Evolutionary conservation across 1,284 basidiomycete species (phyloP), one percentile per base, ranked within the genome.

Genomic region (Apiotrichum akiyoshidainum): DNA sequence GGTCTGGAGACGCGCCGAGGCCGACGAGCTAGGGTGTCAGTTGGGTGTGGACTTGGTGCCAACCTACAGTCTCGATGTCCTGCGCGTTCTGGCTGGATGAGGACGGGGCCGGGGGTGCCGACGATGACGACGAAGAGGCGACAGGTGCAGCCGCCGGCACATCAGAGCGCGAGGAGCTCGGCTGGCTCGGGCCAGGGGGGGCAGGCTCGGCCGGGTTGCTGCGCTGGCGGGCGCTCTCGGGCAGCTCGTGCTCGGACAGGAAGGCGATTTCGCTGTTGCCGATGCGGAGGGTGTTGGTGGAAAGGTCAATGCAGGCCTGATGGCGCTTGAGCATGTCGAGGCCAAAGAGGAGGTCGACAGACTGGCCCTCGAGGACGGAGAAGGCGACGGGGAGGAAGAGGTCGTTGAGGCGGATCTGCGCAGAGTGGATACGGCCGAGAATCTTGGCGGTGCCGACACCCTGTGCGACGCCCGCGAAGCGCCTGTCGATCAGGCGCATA

Each of bases 291-390:
- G 89, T 88, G 68, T 88, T 86, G 75, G 91, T 90, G 60, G 86
- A 83, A 31, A 99, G 84, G 76, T 99, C 96, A 72, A 99, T 97
- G 68, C 86, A 89, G 11, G 93, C 94, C 75, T 97, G 93, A 73
- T 97, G 92, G 1, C 93, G 88, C 78, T 95, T 98, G 65, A 99
- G 85, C 96, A 99, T 99, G 81, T 99, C 95, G 19, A 99, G 83
- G 6, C 95, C 96, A 54, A 99, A 89, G 2, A 99, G 82, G 21
- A 99, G 85, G 69, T 99, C 95, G 44, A 98, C 92, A 56, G 89
- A 86, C 37, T 87, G 85, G 26, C 93, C 93, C 83, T 99, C 95
- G 84, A 99, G 90, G 65, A 99, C 88, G 1, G 92, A 95, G 75
- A 99, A 93, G 0, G 92, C 86, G 73, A 95, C 97, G 0, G 93